These are phyloP conservation scores for Xylaria sp. DNA, from an alignment of 2,329 filamentous ascomycete species.

Conservation along the genomic window DNA sequence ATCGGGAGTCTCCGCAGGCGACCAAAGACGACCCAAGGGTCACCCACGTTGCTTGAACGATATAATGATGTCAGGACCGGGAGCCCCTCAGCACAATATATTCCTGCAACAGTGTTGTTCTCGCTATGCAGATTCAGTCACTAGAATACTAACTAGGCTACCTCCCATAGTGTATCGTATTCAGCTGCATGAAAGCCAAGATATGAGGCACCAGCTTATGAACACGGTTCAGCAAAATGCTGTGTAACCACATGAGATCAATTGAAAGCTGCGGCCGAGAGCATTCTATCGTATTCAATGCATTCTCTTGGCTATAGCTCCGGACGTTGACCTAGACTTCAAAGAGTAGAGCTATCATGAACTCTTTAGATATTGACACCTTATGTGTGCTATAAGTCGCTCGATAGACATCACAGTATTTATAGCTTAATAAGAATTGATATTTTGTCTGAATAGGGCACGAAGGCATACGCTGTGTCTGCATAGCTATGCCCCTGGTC, in stretches of 20 bases:
- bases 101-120: slow-evolving; percentile 17
- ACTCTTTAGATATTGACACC: background rate
- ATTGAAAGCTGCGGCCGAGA: slow-evolving; percentile 2
- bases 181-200: slow-evolving; percentile 24
- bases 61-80: slow-evolving; percentile 25
- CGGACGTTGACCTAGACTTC: background rate
- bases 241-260: slow-evolving; percentile 22
- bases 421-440: background rate
- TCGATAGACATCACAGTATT: background rate
- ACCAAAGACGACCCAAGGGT: slow-evolving; percentile 1
- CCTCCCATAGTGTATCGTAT: slow-evolving; percentile 17
- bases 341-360: background rate
- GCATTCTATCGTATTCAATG: background rate
- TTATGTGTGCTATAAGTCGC: background rate
- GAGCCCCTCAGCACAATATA: slow-evolving; percentile 14
- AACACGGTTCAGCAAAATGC: slow-evolving; percentile 19
- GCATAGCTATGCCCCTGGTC: slow-evolving; percentile 16
- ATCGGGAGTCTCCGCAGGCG: slow-evolving; percentile 24
- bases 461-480: slow-evolving; percentile 8
- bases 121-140: slow-evolving; percentile 27
- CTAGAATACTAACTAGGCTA: slow-evolving; percentile 20
- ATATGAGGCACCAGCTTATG: slow-evolving; percentile 22
- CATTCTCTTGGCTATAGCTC: background rate
- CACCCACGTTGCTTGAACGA: slow-evolving; percentile 31
- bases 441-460: slow-evolving; percentile 3